These are phyloP conservation scores for Umbelopsis vinacea DNA, from an alignment of 192 early-diverging fungal genomes.

Conservation along the genomic window DNA sequence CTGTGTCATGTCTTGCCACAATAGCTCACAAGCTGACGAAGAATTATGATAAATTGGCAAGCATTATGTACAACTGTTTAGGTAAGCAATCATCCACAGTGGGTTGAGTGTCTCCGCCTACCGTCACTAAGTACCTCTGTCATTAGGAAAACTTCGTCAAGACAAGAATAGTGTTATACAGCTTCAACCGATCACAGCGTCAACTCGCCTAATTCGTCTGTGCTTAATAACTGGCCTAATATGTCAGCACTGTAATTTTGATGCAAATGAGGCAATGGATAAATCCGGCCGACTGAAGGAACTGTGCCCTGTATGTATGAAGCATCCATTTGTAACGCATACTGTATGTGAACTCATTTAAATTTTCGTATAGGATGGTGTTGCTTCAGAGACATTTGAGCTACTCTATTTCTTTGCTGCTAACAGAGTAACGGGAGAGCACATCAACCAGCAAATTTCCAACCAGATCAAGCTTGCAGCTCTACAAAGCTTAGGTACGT, in stretches of 20 bases:
- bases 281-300: not conserved
- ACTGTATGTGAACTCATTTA: not conserved
- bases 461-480: constrained; percentile 57
- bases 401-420: constrained; percentile 49
- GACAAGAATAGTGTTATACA: constrained; percentile 44
- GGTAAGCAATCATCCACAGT: constrained; percentile 19
- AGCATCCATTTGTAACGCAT: not conserved
- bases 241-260: constrained; percentile 83
- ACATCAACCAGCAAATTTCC: constrained; percentile 23
- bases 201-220: constrained; percentile 64
- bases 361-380: not conserved
- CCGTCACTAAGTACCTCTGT: not conserved
- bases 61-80: constrained; percentile 50
- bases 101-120: not conserved
- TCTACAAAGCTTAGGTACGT: constrained; percentile 59
- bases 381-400: constrained; percentile 41
- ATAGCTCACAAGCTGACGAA: constrained; percentile 67
- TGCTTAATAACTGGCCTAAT: constrained; percentile 74
- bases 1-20: constrained; percentile 74
- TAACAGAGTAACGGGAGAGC: constrained; percentile 10
- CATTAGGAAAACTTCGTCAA: constrained; percentile 55
- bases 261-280: constrained; percentile 33
- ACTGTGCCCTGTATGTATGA: constrained; percentile 12
- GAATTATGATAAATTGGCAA: constrained; percentile 48
- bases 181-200: constrained; percentile 36